Conservation (phyloP, 2,329 filamentous ascomycete species). For the Trichoderma atroviride region DNA sequence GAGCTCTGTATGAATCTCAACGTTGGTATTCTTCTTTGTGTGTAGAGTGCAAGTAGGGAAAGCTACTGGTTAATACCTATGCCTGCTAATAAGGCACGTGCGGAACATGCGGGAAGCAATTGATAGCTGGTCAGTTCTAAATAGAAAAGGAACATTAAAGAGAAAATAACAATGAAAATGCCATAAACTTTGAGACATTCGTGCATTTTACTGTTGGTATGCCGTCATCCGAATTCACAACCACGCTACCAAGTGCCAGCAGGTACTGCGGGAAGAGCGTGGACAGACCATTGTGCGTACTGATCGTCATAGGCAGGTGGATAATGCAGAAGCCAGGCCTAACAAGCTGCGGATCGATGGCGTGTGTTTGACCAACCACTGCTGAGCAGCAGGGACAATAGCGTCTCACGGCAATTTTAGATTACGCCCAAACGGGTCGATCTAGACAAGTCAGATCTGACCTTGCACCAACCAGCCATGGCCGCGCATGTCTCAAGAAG, state of each 20-base stretch:
- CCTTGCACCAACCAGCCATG: conserved; percentile 23
- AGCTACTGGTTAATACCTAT: neutral
- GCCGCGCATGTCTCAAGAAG: conserved; percentile 3
- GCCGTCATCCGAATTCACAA: neutral
- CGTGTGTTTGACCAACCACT: conserved; percentile 21
- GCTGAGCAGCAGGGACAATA: conserved; percentile 24
- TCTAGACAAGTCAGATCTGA: conserved; percentile 26
- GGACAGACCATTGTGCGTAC: conserved; percentile 15
- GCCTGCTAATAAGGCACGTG: neutral
- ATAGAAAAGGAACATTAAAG: neutral
- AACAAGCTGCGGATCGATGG: conserved; percentile 24
- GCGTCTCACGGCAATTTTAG: conserved; percentile 28
- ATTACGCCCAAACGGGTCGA: conserved; percentile 26
- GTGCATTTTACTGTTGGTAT: neutral
- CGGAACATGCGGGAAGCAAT: neutral
- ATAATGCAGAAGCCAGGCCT: conserved; percentile 19
- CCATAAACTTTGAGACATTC: neutral
- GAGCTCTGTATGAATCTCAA: neutral
- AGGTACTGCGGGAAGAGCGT: neutral
- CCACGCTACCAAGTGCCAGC: neutral
- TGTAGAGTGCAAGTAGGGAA: neutral
- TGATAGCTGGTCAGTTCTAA: neutral
- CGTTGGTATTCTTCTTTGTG: neutral
- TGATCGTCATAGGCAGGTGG: conserved; percentile 24
- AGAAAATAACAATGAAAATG: neutral